Conservation (phyloP, 2,329 filamentous ascomycete species). For the Fusarium fujikuroi region DNA sequence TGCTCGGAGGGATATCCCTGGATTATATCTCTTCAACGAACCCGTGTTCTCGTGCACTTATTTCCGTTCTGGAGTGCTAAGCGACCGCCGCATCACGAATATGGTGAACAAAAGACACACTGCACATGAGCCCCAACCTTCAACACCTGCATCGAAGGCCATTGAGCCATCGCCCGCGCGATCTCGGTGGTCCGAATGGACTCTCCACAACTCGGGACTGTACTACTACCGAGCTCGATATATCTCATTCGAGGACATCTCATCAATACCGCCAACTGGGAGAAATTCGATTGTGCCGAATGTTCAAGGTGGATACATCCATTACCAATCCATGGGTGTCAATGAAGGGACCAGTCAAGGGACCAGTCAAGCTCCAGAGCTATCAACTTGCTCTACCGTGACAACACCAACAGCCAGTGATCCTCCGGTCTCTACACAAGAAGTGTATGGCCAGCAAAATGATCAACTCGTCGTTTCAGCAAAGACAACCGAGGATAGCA, state of each 20-base stretch:
- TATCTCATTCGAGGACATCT: constrained; percentile 31
- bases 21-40: constrained; percentile 25
- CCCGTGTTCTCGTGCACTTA: not conserved
- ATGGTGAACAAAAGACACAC: constrained; percentile 4
- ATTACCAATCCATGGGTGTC: constrained; percentile 38
- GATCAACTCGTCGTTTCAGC: constrained; percentile 14
- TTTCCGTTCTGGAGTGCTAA: not conserved
- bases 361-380: not conserved
- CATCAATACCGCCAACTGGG: constrained; percentile 20
- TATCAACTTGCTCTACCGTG: constrained; percentile 19
- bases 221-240: constrained; percentile 41
- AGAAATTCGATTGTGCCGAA: constrained; percentile 38
- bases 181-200: constrained; percentile 36
- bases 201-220: constrained; percentile 14
- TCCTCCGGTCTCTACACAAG: not conserved
- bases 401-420: constrained; percentile 16
- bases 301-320: constrained; percentile 32
- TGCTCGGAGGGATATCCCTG: constrained; percentile 2
- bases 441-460: not conserved
- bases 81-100: constrained; percentile 1
- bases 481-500: not conserved
- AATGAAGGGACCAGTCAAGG: constrained; percentile 1
- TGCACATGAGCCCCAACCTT: constrained; percentile 1
- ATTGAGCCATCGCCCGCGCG: not conserved
- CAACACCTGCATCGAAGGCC: constrained; percentile 8